Evolutionary conservation across 1,139 yeast genomes (phyloP).

Genomic region (Spencermartinsiella ligniputridi): DNA sequence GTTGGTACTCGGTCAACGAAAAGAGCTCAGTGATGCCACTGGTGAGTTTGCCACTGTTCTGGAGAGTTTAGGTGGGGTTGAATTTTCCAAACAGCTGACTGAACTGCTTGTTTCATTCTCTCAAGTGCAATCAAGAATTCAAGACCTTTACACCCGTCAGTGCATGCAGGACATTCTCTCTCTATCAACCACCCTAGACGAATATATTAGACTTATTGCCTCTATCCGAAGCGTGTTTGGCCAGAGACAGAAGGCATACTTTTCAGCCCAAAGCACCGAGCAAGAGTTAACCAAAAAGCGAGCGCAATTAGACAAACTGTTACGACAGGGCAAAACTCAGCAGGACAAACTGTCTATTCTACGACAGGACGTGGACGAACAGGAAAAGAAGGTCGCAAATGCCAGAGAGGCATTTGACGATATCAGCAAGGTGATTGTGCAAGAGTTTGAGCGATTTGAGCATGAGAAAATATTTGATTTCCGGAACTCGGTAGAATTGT

Average conservation of each 20-base stretch:
- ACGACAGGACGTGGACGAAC: conserved; percentile 53
- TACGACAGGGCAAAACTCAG: conserved; percentile 53
- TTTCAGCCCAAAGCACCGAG: conserved; percentile 52
- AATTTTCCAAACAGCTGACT: conserved; percentile 64
- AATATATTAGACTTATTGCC: conserved; percentile 72
- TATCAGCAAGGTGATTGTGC: conserved; percentile 60
- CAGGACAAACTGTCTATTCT: conserved; percentile 56
- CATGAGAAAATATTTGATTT: conserved; percentile 77
- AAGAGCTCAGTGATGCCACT: conserved; percentile 63
- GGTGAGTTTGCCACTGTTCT: conserved; percentile 57
- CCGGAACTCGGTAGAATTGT: conserved; percentile 84
- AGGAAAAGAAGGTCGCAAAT: conserved; percentile 53
- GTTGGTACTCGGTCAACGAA: conserved; percentile 66
- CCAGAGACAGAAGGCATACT: conserved; percentile 67
- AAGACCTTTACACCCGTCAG: conserved; percentile 72
- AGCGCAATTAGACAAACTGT: conserved; percentile 48
- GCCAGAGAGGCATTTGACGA: conserved; percentile 57
- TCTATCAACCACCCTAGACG: conserved; percentile 82
- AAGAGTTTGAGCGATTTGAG: conserved; percentile 68
- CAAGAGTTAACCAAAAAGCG: conserved; percentile 46
- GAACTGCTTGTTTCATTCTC: conserved; percentile 63
- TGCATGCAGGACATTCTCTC: conserved; percentile 85
- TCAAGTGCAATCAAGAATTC: conserved; percentile 63
- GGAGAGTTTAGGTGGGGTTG: conserved; percentile 62
- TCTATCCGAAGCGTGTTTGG: conserved; percentile 72